These are phyloP conservation scores for Conoideocrella luteorostrata DNA, from an alignment of 2,329 filamentous ascomycete genomes.

Conservation along the genomic window DNA sequence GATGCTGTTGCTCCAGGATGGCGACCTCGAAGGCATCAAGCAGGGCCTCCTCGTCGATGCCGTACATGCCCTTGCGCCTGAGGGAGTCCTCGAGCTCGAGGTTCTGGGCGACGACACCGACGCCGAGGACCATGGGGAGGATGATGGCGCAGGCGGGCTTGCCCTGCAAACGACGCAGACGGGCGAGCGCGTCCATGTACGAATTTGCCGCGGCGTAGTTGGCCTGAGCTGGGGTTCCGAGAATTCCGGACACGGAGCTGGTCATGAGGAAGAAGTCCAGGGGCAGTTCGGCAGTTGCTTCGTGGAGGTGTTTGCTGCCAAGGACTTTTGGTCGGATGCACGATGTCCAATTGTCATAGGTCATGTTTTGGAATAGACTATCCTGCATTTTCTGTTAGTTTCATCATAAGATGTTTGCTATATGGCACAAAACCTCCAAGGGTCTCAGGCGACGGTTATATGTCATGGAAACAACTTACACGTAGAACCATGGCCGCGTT, in stretches of 20 bases:
- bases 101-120: slow-evolving; percentile 16
- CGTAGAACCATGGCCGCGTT: background rate
- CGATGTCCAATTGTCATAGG: background rate
- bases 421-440: no score
- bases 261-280: background rate
- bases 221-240: background rate
- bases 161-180: background rate
- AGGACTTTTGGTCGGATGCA: background rate
- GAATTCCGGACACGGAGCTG: background rate
- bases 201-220: background rate
- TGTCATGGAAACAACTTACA: no score
- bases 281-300: background rate
- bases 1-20: no score
- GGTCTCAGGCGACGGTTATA: no score
- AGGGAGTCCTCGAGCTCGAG: slow-evolving; percentile 7
- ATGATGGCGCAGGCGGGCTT: slow-evolving; percentile 9
- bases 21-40: background rate
- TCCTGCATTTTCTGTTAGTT: background rate
- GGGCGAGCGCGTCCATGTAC: background rate
- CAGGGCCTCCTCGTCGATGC: background rate
- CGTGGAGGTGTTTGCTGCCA: background rate
- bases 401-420: no score
- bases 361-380: background rate
- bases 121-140: slow-evolving; percentile 13
- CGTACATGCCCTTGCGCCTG: background rate